These are phyloP conservation scores for Stephanodiscus triporus DNA, from an alignment of 108 stramenopile species.

Conservation along the genomic window DNA sequence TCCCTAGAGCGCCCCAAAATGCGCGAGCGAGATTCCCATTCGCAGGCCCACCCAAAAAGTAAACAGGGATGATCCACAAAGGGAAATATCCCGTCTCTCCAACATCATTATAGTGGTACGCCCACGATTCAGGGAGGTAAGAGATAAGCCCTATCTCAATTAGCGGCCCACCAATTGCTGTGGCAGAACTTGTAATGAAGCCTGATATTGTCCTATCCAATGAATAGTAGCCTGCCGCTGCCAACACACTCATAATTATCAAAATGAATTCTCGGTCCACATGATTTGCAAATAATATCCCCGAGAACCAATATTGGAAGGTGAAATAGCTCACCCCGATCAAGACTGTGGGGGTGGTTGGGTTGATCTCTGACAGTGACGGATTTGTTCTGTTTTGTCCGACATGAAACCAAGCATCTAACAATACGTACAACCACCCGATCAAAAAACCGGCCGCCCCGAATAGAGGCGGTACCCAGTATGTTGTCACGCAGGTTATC, in stretches of 20 bases:
- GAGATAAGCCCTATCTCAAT: constrained; percentile 78
- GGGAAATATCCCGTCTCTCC: constrained; percentile 89
- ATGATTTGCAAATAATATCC: constrained; percentile 52
- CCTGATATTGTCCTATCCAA: constrained; percentile 75
- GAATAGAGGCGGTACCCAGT: constrained; percentile 88
- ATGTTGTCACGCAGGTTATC: constrained; percentile 62
- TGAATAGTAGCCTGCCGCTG: constrained; percentile 61
- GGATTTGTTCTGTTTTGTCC: constrained; percentile 8
- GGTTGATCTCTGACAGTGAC: constrained; percentile 15
- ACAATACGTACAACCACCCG: constrained; percentile 81
- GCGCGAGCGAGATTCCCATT: constrained; percentile 83
- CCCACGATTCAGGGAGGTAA: constrained; percentile 41
- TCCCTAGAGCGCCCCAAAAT: constrained; percentile 66
- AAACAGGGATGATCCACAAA: constrained; percentile 85
- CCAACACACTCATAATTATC: constrained; percentile 68
- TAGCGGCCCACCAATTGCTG: constrained; percentile 81
- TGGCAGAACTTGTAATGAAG: constrained; percentile 67
- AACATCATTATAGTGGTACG: constrained; percentile 80
- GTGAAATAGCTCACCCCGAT: constrained; percentile 84
- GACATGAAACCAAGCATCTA: constrained; percentile 49
- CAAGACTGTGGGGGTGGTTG: constrained; percentile 59
- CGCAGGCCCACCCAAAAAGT: constrained; percentile 88
- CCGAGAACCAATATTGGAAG: constrained; percentile 87
- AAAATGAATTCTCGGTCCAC: constrained; percentile 66
- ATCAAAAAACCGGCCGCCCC: constrained; percentile 85